Conservation (phyloP, 2,329 filamentous ascomycete species). For the Xylaria sp. region DNA sequence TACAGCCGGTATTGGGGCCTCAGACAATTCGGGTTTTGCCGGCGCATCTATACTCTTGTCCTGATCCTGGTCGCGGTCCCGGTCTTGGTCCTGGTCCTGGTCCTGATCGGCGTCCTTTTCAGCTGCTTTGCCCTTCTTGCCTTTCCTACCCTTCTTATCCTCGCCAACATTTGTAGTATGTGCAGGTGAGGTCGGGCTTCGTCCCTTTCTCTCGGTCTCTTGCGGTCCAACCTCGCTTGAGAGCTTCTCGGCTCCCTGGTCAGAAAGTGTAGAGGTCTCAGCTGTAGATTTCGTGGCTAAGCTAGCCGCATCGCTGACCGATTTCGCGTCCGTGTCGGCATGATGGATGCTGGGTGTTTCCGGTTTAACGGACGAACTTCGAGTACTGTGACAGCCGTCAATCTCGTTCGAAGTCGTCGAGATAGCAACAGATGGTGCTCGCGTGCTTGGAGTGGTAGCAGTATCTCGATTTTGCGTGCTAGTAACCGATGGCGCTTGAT, state of each 20-base stretch:
- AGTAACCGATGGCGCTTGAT: constrained; percentile 36
- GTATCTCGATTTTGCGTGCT: constrained; percentile 41
- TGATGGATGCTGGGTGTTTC: constrained; percentile 23
- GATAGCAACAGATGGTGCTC: constrained; percentile 39
- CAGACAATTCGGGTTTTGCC: constrained; percentile 68
- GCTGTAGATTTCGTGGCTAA: constrained; percentile 11
- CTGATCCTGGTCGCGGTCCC: too few species aligned
- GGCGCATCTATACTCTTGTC: constrained; percentile 63
- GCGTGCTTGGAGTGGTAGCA: constrained; percentile 39
- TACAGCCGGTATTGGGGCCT: constrained; percentile 79
- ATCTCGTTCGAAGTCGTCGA: constrained; percentile 42
- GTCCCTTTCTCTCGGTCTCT: constrained; percentile 50
- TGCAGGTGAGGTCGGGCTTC: constrained; percentile 64
- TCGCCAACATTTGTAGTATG: constrained; percentile 71
- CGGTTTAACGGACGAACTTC: constrained; percentile 33
- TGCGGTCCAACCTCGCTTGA: constrained; percentile 32
- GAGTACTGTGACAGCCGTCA: constrained; percentile 34
- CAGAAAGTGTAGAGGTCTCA: constrained; percentile 21
- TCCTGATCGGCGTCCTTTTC: constrained; percentile 59
- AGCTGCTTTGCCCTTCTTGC: constrained; percentile 61
- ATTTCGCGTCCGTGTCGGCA: constrained; percentile 21
- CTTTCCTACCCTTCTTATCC: constrained; percentile 62
- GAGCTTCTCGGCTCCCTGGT: constrained; percentile 23
- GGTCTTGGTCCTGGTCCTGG: constrained; percentile 49
- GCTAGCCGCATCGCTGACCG: constrained; percentile 24